Percentiles rank a stretch among this genome's conserved stretches.
These are phyloP conservation scores for Phylloporus scabripes DNA, from an alignment of 768 basidiomycete species.

Conservation along the genomic window DNA sequence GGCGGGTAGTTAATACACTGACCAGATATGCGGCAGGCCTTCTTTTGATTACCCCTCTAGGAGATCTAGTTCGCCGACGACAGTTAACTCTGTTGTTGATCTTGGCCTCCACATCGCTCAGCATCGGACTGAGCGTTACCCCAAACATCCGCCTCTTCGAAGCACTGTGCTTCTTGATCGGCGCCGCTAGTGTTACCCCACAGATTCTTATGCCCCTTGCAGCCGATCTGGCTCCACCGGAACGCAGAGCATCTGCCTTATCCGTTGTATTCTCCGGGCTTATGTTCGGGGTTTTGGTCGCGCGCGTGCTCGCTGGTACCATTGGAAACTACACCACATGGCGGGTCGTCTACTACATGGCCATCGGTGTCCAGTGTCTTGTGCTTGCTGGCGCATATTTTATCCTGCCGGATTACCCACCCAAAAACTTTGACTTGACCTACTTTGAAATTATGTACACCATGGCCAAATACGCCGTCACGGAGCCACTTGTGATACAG, in stretches of 20 bases:
- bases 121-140: slow-evolving; percentile 69
- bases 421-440: slow-evolving; percentile 58
- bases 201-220: slow-evolving; percentile 73
- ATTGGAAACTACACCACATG: slow-evolving; percentile 69
- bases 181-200: slow-evolving; percentile 64
- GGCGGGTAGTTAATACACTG: background rate
- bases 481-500: slow-evolving; percentile 77
- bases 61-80: slow-evolving; percentile 75
- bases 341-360: slow-evolving; percentile 73
- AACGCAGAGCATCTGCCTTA: slow-evolving; percentile 67
- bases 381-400: slow-evolving; percentile 57
- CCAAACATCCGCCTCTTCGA: slow-evolving; percentile 56
- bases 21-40: slow-evolving; percentile 66
- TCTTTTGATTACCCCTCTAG: slow-evolving; percentile 72
- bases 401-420: slow-evolving; percentile 78
- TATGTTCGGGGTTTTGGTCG: slow-evolving; percentile 66
- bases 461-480: slow-evolving; percentile 72
- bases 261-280: slow-evolving; percentile 67
- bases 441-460: slow-evolving; percentile 67
- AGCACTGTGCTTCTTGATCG: slow-evolving; percentile 63
- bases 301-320: slow-evolving; percentile 69
- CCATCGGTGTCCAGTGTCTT: slow-evolving; percentile 61
- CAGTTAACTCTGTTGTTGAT: slow-evolving; percentile 61
- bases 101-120: slow-evolving; percentile 48
- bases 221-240: slow-evolving; percentile 75